Evolutionary conservation across 2,329 filamentous ascomycete genomes (phyloP).

Genomic region (Penicillium sp.): DNA sequence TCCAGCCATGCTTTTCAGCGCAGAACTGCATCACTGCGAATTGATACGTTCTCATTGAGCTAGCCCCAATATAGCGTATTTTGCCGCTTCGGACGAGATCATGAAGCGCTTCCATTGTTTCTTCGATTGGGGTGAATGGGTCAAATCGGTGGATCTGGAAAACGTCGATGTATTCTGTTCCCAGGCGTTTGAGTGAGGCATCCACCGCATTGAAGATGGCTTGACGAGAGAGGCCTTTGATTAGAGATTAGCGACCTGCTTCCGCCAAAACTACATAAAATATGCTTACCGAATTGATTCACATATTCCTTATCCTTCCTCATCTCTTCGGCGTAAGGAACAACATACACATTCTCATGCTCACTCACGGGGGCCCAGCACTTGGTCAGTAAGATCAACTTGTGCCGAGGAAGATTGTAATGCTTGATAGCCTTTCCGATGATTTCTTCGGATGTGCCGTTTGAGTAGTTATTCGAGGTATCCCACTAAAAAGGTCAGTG

Average conservation of each 20-base stretch:
- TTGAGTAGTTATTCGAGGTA: slow-evolving; percentile 56
- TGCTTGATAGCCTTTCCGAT: slow-evolving; percentile 62
- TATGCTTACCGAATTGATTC: slow-evolving; percentile 38
- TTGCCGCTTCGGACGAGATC: slow-evolving; percentile 35
- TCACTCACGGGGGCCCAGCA: slow-evolving; percentile 48
- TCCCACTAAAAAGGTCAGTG: slow-evolving; percentile 24
- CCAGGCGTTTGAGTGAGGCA: too few species aligned
- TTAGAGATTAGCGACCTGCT: too few species aligned
- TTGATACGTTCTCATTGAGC: slow-evolving; percentile 16
- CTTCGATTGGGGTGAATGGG: slow-evolving; percentile 54
- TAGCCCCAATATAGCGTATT: slow-evolving; percentile 21
- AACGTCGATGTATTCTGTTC: too few species aligned
- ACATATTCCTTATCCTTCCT: slow-evolving; percentile 55
- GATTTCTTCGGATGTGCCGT: slow-evolving; percentile 59
- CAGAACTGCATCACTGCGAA: slow-evolving; percentile 54
- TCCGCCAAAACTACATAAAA: too few species aligned
- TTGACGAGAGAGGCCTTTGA: slow-evolving; percentile 62
- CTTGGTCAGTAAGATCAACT: slow-evolving; percentile 63
- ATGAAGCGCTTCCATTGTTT: slow-evolving; percentile 51
- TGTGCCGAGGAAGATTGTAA: slow-evolving; percentile 60
- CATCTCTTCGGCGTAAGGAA: slow-evolving; percentile 46
- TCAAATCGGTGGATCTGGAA: too few species aligned
- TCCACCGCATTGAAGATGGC: slow-evolving; percentile 67
- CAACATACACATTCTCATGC: slow-evolving; percentile 36
- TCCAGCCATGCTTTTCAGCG: slow-evolving; percentile 61